Evolutionary conservation across 805 yeast species (phyloP), one percentile per base, ranked within the genome.

Genomic region (Nematodospora valgi): DNA sequence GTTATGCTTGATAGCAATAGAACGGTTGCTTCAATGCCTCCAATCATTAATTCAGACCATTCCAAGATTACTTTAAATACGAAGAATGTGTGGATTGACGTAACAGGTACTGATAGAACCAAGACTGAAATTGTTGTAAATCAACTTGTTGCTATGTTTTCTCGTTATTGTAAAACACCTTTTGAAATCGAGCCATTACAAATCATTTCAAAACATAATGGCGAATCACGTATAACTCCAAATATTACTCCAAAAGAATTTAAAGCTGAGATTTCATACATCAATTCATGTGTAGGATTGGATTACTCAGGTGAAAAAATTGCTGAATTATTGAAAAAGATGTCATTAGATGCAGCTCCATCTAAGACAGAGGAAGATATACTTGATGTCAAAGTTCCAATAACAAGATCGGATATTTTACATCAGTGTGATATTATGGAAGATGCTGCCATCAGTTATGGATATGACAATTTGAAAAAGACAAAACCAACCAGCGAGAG

Each of bases 341-440:
- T 94, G 96, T 80, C 94, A 11, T 72, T 93, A 46, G 59, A 58
- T 36, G 93, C 94, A 16, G 53, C 58, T 13, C 76, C 78, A 21
- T 66, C 81, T 4, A 43, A 60, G 3, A 48, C 56, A 1, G 71
- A 76, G 45, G 50, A 63, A 6, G 70, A 78, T 44, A 55, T 76
- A 25, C 55, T 86, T 33, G 77, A 78, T 34, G 89, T 88, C 38
- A 57, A 64, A 24, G 78, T 93, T 40, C 99, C 99, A 44, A 82
- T 86, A 52, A 93, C 98, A 24, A 84, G 99, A 70, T 81, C 98
- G 8, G 99, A 93, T 63, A 76, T 93, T 43, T 72, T 93, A 53
- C 99, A 93, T 63, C 95, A 87, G 59, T 91, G 98, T 73, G 99
- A 93, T 64, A 82, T 93, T 47, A 86, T 93, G 95, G 99, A 93